Evolutionary conservation across 305 asterid species (phyloP).

Genomic region (Rubia peregrina): DNA sequence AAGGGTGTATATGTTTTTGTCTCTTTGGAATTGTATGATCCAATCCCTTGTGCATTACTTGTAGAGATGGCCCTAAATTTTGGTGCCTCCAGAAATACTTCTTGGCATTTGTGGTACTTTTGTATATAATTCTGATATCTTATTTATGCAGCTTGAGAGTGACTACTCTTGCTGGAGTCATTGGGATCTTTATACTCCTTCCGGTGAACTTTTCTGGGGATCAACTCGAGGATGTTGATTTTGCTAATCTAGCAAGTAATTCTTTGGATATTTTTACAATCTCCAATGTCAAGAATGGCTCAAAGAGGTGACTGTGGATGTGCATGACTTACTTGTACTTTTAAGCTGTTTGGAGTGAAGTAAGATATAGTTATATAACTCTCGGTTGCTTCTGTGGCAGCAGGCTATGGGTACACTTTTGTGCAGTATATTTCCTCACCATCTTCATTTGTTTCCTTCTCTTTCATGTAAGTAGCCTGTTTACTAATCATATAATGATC

Average conservation of each 20-base stretch:
- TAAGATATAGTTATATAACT: background rate
- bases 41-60: background rate
- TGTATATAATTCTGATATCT: background rate
- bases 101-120: background rate
- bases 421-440: constrained; percentile 20
- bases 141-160: constrained; percentile 21
- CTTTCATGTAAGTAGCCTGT: constrained; percentile 18
- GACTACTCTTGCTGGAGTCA: constrained; percentile 19
- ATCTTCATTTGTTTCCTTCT: constrained; percentile 20
- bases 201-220: constrained; percentile 26
- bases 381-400: constrained; percentile 14
- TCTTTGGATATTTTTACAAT: constrained; percentile 26
- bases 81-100: background rate
- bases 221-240: constrained; percentile 21
- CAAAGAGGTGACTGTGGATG: constrained; percentile 20
- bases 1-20: background rate
- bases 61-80: background rate
- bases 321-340: background rate
- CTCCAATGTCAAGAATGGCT: constrained; percentile 24
- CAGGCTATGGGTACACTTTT: constrained; percentile 27
- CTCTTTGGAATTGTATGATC: background rate
- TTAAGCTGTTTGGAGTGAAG: background rate
- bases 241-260: constrained; percentile 13
- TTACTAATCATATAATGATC: background rate
- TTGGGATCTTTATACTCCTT: constrained; percentile 24